A percentile compares a stretch with the other conserved stretches of the same genome.
Conservation (phyloP, 2,329 filamentous ascomycete species). For the Myriosclerotinia curreyana region DNA sequence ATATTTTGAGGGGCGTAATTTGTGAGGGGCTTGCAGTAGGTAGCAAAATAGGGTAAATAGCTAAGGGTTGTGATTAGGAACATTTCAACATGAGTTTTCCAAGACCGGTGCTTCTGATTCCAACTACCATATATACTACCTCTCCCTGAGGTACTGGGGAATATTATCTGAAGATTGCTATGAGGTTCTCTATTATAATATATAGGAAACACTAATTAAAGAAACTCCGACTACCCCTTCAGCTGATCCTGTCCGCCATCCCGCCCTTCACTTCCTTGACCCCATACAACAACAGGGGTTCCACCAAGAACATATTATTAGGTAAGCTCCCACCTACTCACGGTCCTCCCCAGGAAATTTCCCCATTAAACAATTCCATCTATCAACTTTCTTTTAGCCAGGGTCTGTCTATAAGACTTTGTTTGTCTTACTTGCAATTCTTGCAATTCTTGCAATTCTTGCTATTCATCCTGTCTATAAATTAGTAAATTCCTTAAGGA, state of each 20-base stretch:
- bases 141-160: no score
- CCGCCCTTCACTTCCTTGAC: no score
- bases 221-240: no score
- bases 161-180: no score
- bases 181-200: no score
- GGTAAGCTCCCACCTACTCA: slow-evolving; percentile 11
- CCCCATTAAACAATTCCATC: not conserved
- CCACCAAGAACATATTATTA: no score
- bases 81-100: not conserved
- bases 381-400: not conserved
- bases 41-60: slow-evolving; percentile 11
- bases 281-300: no score
- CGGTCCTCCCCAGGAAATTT: slow-evolving; percentile 4
- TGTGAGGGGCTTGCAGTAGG: slow-evolving; percentile 6
- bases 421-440: not conserved
- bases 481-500: not conserved
- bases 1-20: slow-evolving; percentile 10
- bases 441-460: not conserved
- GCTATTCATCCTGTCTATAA: not conserved
- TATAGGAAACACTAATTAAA: no score
- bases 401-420: not conserved
- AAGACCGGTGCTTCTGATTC: not conserved
- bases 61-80: not conserved
- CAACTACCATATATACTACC: no score
- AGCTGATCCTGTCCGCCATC: no score